Percentiles rank a stretch among this genome's conserved stretches.
Conservation (phyloP, 306 rosid genomes). For the Calophaca sinica region DNA sequence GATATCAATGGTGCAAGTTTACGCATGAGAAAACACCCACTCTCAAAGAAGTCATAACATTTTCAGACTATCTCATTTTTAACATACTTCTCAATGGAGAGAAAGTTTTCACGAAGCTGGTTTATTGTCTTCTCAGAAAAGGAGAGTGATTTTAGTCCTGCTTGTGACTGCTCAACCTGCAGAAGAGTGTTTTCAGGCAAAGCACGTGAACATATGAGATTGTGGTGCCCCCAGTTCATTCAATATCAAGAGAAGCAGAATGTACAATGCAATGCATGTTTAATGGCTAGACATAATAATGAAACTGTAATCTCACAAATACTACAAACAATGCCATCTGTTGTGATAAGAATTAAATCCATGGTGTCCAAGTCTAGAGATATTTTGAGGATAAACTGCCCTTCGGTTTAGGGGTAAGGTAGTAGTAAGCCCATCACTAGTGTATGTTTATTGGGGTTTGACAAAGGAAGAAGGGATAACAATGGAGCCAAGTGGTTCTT, state of each 20-base stretch:
- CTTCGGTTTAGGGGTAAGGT: background rate
- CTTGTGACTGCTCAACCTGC: slow-evolving; percentile 95
- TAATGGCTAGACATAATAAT: slow-evolving; percentile 20
- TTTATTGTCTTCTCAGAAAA: slow-evolving; percentile 72
- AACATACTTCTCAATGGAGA: slow-evolving; percentile 92
- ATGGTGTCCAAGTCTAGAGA: slow-evolving; percentile 6
- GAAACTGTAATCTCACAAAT: slow-evolving; percentile 19
- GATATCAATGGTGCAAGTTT: slow-evolving; percentile 24
- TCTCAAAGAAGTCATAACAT: slow-evolving; percentile 33
- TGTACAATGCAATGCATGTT: slow-evolving; percentile 20
- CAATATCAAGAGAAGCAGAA: background rate
- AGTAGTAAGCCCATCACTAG: slow-evolving; percentile 2
- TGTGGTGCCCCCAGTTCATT: slow-evolving; percentile 30
- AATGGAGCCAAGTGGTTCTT: slow-evolving; percentile 2
- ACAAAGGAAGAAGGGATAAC: background rate
- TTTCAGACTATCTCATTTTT: slow-evolving; percentile 37
- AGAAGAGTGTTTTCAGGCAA: slow-evolving; percentile 43
- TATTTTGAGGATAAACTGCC: background rate
- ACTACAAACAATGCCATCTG: slow-evolving; percentile 35
- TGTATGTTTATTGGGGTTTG: slow-evolving; percentile 19
- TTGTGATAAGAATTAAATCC: slow-evolving; percentile 20
- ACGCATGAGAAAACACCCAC: slow-evolving; percentile 34
- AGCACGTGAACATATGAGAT: slow-evolving; percentile 41
- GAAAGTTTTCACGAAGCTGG: slow-evolving; percentile 84
- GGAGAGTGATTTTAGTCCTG: slow-evolving; percentile 84